Percentiles rank a stretch among this genome's conserved stretches.
Conservation (phyloP, 1,139 yeast genomes). For the Yamadazyma triangularis region DNA sequence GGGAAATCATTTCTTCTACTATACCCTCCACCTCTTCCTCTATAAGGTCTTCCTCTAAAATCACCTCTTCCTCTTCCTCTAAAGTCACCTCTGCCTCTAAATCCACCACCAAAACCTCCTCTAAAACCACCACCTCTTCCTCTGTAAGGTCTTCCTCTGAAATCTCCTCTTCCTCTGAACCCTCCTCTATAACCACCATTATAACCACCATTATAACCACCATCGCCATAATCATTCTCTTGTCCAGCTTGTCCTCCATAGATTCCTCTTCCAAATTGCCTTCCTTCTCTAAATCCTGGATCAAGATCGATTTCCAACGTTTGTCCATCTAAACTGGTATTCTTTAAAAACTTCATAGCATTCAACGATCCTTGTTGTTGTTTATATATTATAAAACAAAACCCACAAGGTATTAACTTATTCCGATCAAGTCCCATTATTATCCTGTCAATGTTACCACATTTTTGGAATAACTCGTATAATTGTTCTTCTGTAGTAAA, state of each 20-base stretch:
- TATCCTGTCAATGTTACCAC: conserved; percentile 73
- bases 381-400: conserved; percentile 81
- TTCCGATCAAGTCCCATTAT: conserved; percentile 93
- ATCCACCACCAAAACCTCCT: conserved; percentile 23
- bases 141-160: conserved; percentile 20
- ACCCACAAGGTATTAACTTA: conserved; percentile 91
- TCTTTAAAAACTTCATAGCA: conserved; percentile 75
- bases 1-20: conserved; percentile 22
- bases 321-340: conserved; percentile 79
- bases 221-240: conserved; percentile 25
- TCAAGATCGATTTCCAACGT: conserved; percentile 80
- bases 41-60: conserved; percentile 21
- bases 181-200: conserved; percentile 14
- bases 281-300: conserved; percentile 91
- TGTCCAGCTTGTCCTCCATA: conserved; percentile 77
- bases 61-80: conserved; percentile 26
- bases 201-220: conserved; percentile 9
- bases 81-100: conserved; percentile 24
- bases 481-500: conserved; percentile 93
- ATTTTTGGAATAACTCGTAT: conserved; percentile 74
- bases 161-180: conserved; percentile 14
- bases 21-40: conserved; percentile 25
- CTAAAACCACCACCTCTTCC: conserved; percentile 24
- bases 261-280: conserved; percentile 90
- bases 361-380: conserved; percentile 67